phyloP scores from a whole-genome alignment of 1,284 basidiomycete species.

The Sporisorium sorghi region DNA sequence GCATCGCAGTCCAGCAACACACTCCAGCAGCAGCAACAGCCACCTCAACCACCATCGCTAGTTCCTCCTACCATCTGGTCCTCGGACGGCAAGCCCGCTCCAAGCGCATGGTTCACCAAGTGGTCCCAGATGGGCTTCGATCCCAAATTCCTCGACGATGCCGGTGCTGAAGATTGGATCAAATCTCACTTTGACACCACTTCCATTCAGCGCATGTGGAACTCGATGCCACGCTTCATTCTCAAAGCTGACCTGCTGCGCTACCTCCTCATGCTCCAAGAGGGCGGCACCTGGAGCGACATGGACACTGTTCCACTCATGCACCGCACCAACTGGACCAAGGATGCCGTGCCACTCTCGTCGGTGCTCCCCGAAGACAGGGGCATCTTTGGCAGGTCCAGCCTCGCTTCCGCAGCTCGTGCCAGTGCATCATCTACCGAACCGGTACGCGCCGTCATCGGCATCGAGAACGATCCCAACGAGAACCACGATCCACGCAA shows the following conservation, averaged over 20 bases:
- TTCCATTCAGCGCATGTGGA: conserved; percentile 44
- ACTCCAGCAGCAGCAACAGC: not conserved
- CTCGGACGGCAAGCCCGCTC: conserved; percentile 46
- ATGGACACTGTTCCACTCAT: conserved; percentile 56
- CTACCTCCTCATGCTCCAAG: conserved; percentile 49
- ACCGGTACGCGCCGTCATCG: conserved; percentile 42
- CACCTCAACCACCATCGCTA: conserved; percentile 15
- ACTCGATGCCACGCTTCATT: conserved; percentile 48
- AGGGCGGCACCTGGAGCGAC: conserved; percentile 55
- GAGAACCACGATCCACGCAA: conserved; percentile 33
- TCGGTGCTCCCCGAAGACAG: conserved; percentile 22
- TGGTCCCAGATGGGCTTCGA: conserved; percentile 52
- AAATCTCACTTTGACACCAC: conserved; percentile 33
- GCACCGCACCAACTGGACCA: conserved; percentile 43
- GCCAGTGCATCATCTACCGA: conserved; percentile 5
- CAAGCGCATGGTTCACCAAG: conserved; percentile 33
- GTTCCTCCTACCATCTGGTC: conserved; percentile 47
- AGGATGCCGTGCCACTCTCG: conserved; percentile 34
- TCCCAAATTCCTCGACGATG: conserved; percentile 52
- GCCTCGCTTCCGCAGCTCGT: not conserved
- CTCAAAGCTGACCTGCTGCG: conserved; percentile 54
- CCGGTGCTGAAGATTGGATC: conserved; percentile 42
- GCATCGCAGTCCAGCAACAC: not conserved
- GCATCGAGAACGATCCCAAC: conserved; percentile 51
- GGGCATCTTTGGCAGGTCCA: conserved; percentile 27